Evolutionary conservation across 2,329 filamentous ascomycete genomes (phyloP), one percentile per base, ranked within the genome.

Genomic region (Pseudogymnoascus sp.): DNA sequence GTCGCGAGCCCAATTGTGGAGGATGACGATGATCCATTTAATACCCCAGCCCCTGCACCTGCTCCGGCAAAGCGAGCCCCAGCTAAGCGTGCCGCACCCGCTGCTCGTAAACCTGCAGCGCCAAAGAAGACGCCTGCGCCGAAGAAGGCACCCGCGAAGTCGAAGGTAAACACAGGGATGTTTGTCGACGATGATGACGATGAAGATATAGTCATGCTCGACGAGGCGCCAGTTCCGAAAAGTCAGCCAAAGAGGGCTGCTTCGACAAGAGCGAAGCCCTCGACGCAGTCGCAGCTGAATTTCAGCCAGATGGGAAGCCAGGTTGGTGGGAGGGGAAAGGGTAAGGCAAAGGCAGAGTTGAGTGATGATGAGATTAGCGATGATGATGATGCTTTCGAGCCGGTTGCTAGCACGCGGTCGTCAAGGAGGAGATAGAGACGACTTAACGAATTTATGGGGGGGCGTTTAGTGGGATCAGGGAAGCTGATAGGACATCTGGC

Each of bases 351-450:
- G n/a, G 70, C 83, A 14, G 84, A 87, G 69, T 82, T 87, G 62
- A 88, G 85, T 65, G 84, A 87, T 64, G 85, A 88, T 70, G 85
- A 87, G 72, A 86, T 88, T 50, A 84, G 81, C 0, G 83, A 85
- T 63, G 74, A 74, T 63, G 83, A 86, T 46, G 82, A 85, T 72
- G 79, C 79, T 0, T 88, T 88, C 72, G 84, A 87, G 72, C 50
- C 50, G 16, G 50, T 56, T 56, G 28, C 10, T 36, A 56, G 28
- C 14, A 56, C 50, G 11, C 50, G 50, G 50, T 56, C 50, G 16
- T 21, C 50, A 14, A 56, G 50, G n/a, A 36, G 50, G 50, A 56
- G 50, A 56, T 56, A 56, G 16, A 56, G 16, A 36, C 5, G n/a
- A 56, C 16, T 28, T 34, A 2, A 56, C 28, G 28, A 56, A 56